Evolutionary conservation across 208 protist species (phyloP).

Genomic region (Cochliopodium minus): DNA sequence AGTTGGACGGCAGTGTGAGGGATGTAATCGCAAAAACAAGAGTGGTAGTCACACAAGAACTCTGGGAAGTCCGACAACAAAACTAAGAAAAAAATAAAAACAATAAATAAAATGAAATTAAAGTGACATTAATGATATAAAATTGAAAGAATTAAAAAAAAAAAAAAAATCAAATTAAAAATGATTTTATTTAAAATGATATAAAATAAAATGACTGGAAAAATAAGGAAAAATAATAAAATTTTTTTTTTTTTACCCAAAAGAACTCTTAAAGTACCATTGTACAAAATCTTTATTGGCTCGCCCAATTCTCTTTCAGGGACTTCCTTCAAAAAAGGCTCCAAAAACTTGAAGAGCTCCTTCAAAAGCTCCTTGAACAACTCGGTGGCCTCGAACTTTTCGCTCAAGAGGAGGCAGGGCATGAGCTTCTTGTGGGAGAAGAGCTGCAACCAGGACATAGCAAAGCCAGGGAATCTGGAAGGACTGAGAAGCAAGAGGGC

Average conservation of each 20-base stretch:
- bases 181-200: no score
- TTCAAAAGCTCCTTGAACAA: conserved; percentile 47
- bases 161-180: no score
- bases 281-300: conserved; percentile 52
- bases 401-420: conserved; percentile 66
- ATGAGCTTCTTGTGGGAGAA: conserved; percentile 87
- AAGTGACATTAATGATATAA: conserved; percentile 6
- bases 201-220: no score
- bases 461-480: conserved; percentile 74
- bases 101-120: conserved; percentile 12
- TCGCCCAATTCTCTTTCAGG: conserved; percentile 39
- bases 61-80: conserved; percentile 97
- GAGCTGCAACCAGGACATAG: conserved; percentile 94
- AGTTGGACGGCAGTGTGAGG: conserved; percentile 86
- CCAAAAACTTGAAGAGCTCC: conserved; percentile 48
- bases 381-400: conserved; percentile 7
- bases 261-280: conserved; percentile 44
- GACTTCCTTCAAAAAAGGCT: conserved; percentile 36
- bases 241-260: no score
- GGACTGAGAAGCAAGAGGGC: conserved; percentile 67
- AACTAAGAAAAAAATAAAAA: conserved; percentile 64
- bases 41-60: conserved; percentile 93
- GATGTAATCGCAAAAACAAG: conserved; percentile 76
- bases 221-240: no score
- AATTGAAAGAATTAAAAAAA: no score